These are phyloP conservation scores for Pseudonectria buxi DNA, from an alignment of 2,329 filamentous ascomycete genomes.

Conservation along the genomic window DNA sequence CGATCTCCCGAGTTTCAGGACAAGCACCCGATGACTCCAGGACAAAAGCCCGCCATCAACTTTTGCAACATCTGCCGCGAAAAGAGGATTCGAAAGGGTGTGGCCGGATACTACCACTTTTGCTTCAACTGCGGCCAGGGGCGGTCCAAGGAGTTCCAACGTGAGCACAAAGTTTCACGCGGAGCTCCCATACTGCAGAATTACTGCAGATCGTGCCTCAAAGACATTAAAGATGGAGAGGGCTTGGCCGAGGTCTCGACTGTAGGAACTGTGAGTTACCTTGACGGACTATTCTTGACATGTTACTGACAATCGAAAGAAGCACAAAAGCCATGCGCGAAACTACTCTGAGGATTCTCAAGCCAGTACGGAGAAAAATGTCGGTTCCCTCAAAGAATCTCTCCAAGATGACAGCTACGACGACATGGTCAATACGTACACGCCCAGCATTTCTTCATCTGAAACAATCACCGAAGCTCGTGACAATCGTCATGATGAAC, in stretches of 20 bases:
- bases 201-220: slow-evolving; percentile 25
- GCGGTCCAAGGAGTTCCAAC: slow-evolving; percentile 34
- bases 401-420: too few relatives aligned
- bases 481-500: too few relatives aligned
- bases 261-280: slow-evolving; percentile 17
- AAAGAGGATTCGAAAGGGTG: slow-evolving; percentile 13
- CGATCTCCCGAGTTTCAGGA: slow-evolving; percentile 30
- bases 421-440: too few relatives aligned
- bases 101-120: slow-evolving; percentile 28
- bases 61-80: slow-evolving; percentile 30
- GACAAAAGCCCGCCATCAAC: slow-evolving; percentile 23
- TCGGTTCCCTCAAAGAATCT: neutral
- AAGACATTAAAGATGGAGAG: slow-evolving; percentile 17
- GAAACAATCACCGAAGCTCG: too few relatives aligned
- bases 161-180: slow-evolving; percentile 12
- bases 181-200: slow-evolving; percentile 25
- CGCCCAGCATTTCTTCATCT: too few relatives aligned
- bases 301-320: slow-evolving; percentile 5
- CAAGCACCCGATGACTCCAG: slow-evolving; percentile 23
- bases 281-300: neutral
- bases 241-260: slow-evolving; percentile 21
- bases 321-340: neutral
- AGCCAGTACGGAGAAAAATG: neutral
- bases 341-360: too few relatives aligned
- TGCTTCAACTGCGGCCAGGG: slow-evolving; percentile 37